Percentiles rank a stretch among this genome's conserved stretches.
These are phyloP conservation scores for Leccinum barrowsii DNA, from an alignment of 768 basidiomycete species.

Conservation along the genomic window DNA sequence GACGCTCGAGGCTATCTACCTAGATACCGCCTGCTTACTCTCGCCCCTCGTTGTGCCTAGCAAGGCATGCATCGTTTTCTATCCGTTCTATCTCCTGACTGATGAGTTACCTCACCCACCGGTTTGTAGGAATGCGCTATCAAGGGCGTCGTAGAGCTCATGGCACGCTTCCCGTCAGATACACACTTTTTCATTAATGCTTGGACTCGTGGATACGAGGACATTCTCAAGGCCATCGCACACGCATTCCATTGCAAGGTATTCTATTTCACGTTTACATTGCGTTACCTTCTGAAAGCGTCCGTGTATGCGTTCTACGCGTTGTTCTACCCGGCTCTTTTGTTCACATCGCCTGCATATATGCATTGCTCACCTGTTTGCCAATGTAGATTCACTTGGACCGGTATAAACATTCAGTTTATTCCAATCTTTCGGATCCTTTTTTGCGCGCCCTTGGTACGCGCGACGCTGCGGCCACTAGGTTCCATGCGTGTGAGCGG, in stretches of 20 bases:
- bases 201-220: constrained; percentile 98
- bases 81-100: neutral
- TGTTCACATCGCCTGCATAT: constrained; percentile 1
- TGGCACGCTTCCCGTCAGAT: constrained; percentile 59
- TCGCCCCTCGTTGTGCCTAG: constrained; percentile 49
- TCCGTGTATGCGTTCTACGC: neutral
- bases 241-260: constrained; percentile 63
- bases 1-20: constrained; percentile 71
- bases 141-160: constrained; percentile 61
- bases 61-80: constrained; percentile 41
- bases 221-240: constrained; percentile 75
- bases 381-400: constrained; percentile 77
- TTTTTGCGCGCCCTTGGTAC: constrained; percentile 61
- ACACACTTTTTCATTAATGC: constrained; percentile 85
- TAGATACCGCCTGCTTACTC: constrained; percentile 76
- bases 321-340: constrained; percentile 9
- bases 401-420: constrained; percentile 78
- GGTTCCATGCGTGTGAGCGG: constrained; percentile 94
- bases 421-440: constrained; percentile 53
- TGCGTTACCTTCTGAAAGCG: neutral
- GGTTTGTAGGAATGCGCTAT: constrained; percentile 58
- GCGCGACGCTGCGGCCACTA: constrained; percentile 54
- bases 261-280: neutral
- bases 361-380: constrained; percentile 5
- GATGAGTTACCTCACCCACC: constrained; percentile 1